Evolutionary conservation across 345 rosid species (phyloP).

Genomic region (Aquilaria sinensis): DNA sequence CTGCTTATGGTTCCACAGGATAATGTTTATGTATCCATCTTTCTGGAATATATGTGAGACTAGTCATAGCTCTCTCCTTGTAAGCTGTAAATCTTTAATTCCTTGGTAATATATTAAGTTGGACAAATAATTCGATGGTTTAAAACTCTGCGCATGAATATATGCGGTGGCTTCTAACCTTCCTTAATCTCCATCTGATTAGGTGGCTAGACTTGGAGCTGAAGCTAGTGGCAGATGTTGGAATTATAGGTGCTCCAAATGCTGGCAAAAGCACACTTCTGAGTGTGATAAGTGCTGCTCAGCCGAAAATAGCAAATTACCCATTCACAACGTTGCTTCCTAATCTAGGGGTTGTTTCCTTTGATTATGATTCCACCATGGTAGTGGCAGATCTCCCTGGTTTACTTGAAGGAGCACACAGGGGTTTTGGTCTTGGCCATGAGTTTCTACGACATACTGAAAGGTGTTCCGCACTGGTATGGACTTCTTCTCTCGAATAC

Average conservation of each 20-base stretch:
- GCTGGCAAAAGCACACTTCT: constrained; percentile 92
- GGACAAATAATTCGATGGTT: no score
- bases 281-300: constrained; percentile 88
- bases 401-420: constrained; percentile 95
- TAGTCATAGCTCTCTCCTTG: no score
- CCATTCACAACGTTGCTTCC: constrained; percentile 95
- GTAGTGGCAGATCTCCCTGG: constrained; percentile 98
- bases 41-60: no score
- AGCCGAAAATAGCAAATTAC: constrained; percentile 79
- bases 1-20: no score
- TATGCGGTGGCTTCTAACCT: no score
- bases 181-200: constrained; percentile 6
- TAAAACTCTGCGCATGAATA: no score
- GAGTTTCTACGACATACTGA: constrained; percentile 90
- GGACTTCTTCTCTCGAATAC: constrained; percentile 18
- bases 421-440: constrained; percentile 90
- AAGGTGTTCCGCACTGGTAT: constrained; percentile 93
- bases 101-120: no score
- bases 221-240: constrained; percentile 87
- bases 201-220: constrained; percentile 98
- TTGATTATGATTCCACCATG: constrained; percentile 82
- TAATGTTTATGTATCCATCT: no score
- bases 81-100: no score
- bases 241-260: constrained; percentile 92
- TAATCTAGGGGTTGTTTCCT: constrained; percentile 91